phyloP scores from a whole-genome alignment of 2,329 filamentous ascomycete species.

The Coleophoma eucalyptorum region DNA sequence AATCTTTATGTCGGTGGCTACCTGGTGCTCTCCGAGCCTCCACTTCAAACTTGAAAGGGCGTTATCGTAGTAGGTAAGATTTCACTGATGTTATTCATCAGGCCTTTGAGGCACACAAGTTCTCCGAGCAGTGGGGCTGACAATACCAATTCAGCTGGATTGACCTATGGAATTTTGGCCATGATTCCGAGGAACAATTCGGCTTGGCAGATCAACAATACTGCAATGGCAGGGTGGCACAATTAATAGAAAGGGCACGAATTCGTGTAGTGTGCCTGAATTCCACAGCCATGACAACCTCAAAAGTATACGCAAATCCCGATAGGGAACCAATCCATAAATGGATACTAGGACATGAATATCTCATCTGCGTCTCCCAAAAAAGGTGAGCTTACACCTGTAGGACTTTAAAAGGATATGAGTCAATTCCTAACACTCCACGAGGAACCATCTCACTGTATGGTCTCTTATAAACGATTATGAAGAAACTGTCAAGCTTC shows the following conservation, averaged over 20 bases:
- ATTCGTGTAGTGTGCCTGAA: background rate
- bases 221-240: conserved; percentile 16
- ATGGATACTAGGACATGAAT: background rate
- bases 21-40: background rate
- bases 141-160: background rate
- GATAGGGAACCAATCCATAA: background rate
- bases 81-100: conserved; percentile 3
- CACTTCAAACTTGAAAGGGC: background rate
- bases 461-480: background rate
- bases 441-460: background rate
- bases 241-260: background rate
- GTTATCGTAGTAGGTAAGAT: background rate
- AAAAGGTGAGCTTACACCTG: background rate
- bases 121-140: background rate
- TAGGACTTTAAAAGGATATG: too few relatives aligned
- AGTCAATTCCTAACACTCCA: too few relatives aligned
- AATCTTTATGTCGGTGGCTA: background rate
- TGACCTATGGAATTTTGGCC: too few relatives aligned
- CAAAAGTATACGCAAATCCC: background rate
- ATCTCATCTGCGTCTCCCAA: background rate
- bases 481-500: background rate
- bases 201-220: conserved; percentile 7
- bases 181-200: too few relatives aligned
- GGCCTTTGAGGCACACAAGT: background rate
- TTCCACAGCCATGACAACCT: background rate